A percentile compares a stretch with the other conserved stretches of the same genome.
phyloP scores from a whole-genome alignment of 2,329 filamentous ascomycete genomes.

The Coniochaeta ligniaria region DNA sequence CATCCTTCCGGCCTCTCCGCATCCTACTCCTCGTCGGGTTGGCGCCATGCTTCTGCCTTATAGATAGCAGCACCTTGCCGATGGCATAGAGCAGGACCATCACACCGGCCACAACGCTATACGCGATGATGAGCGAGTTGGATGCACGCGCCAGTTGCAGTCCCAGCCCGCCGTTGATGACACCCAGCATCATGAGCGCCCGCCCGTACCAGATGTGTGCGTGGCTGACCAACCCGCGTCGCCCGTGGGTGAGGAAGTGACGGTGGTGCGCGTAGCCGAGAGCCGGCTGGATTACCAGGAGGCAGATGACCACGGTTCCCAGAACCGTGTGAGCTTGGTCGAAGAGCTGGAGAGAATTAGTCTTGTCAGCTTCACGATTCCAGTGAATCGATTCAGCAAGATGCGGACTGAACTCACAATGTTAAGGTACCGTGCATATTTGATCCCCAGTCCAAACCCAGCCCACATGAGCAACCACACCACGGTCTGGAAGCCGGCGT shows the following conservation, averaged over 20 bases:
- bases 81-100: constrained; percentile 36
- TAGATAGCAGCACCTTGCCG: constrained; percentile 16
- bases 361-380: background rate
- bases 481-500: constrained; percentile 48
- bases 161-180: constrained; percentile 58
- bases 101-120: constrained; percentile 46
- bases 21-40: background rate
- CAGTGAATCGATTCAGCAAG: background rate
- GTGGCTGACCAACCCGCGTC: constrained; percentile 44
- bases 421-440: constrained; percentile 9
- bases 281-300: constrained; percentile 51
- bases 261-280: constrained; percentile 52
- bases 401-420: background rate
- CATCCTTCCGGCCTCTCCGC: background rate
- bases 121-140: constrained; percentile 39
- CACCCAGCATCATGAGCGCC: constrained; percentile 46
- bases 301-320: constrained; percentile 44
- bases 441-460: constrained; percentile 51
- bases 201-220: constrained; percentile 58
- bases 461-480: constrained; percentile 51
- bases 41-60: background rate
- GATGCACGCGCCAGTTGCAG: constrained; percentile 38
- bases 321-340: constrained; percentile 45
- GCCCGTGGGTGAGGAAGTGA: constrained; percentile 38
- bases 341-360: constrained; percentile 36